A percentile compares a stretch with the other conserved stretches of the same genome.
phyloP scores from a whole-genome alignment of 495 filamentous ascomycete genomes.

The Tuber magnatum region DNA sequence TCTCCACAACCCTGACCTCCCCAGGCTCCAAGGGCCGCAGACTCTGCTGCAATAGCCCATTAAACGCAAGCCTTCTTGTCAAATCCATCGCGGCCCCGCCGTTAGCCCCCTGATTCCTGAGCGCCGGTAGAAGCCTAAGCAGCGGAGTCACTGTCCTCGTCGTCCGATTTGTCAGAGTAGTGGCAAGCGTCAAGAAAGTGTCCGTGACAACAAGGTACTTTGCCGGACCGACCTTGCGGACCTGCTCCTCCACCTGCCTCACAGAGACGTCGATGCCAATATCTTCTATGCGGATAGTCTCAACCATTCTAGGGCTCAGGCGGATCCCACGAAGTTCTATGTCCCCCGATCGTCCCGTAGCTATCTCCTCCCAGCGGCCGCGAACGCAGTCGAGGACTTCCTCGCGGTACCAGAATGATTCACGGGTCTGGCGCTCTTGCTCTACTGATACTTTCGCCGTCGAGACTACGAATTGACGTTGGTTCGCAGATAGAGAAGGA shows the following conservation, averaged over 20 bases:
- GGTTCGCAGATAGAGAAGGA: slow-evolving; percentile 67
- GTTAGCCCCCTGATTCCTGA: slow-evolving; percentile 57
- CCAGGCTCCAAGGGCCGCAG: slow-evolving; percentile 56
- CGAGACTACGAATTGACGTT: slow-evolving; percentile 83
- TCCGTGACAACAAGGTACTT: slow-evolving; percentile 59
- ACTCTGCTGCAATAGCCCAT: slow-evolving; percentile 69
- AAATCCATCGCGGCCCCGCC: slow-evolving; percentile 68
- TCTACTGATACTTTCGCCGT: slow-evolving; percentile 69
- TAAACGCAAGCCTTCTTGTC: slow-evolving; percentile 73
- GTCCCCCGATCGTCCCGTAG: slow-evolving; percentile 54
- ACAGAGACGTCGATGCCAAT: slow-evolving; percentile 60
- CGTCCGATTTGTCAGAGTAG: slow-evolving; percentile 66
- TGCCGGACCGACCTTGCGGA: slow-evolving; percentile 39
- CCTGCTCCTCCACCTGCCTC: slow-evolving; percentile 39
- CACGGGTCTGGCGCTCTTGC: slow-evolving; percentile 65
- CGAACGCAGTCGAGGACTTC: slow-evolving; percentile 64
- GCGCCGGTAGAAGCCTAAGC: slow-evolving; percentile 66
- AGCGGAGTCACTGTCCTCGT: slow-evolving; percentile 60
- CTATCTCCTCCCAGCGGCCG: slow-evolving; percentile 63
- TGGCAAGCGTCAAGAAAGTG: slow-evolving; percentile 60
- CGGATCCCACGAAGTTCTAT: slow-evolving; percentile 70
- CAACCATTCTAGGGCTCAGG: slow-evolving; percentile 70
- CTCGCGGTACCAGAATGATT: slow-evolving; percentile 90
- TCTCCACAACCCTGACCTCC: slow-evolving; percentile 49
- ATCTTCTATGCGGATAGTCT: slow-evolving; percentile 74